Evolutionary conservation across 2,329 filamentous ascomycete species (phyloP), one percentile per base, ranked within the genome.

Genomic region (Zalaria obscura): DNA sequence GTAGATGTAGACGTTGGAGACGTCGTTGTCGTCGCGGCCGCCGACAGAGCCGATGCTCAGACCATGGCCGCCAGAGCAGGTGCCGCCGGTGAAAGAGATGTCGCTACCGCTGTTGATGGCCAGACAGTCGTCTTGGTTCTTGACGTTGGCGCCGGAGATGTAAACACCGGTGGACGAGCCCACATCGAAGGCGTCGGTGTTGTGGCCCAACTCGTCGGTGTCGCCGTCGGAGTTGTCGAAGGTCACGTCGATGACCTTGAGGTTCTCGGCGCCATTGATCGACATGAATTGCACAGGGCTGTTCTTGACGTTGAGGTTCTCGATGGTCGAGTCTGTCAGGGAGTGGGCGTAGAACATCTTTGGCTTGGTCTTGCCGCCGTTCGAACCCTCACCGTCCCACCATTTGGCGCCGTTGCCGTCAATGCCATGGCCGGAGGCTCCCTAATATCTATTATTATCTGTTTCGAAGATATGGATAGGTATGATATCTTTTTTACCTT

Each of bases 361-460:
- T 47, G 77, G 77, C 68, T 80, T 80, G 25, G 57, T 72, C 59
- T 69, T 69, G 54, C 76, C 76, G 31, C 75, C 73, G 52, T 75
- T 76, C 52, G 57, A 56, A 28, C 77, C 77, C 58, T 75, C 50
- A 40, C 67, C 64, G 50, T 80, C 76, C 78, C 76, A 81, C 69
- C 72, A 79, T 29, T 61, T 56, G 6, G 65, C 52, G 27, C 76
- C 75, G 33, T 72, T 65, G 42, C 73, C 72, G 50, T 80, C 64
- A 39, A 81, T 67, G n/a, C 65, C 57, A 46, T 64, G 65, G 26
- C 70, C 76, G 1, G 60, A 49, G 25, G 68, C 68, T 35, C 72
- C 73, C 18, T 18, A 18, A 18, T 18, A 18, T 18, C 18, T 18
- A 18, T 18, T 18, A 18, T 2, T 18, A 18, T 18, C 18, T 18